Evolutionary conservation across 805 yeast species (phyloP).

Genomic region (Danielozyma ontarioensis): DNA sequence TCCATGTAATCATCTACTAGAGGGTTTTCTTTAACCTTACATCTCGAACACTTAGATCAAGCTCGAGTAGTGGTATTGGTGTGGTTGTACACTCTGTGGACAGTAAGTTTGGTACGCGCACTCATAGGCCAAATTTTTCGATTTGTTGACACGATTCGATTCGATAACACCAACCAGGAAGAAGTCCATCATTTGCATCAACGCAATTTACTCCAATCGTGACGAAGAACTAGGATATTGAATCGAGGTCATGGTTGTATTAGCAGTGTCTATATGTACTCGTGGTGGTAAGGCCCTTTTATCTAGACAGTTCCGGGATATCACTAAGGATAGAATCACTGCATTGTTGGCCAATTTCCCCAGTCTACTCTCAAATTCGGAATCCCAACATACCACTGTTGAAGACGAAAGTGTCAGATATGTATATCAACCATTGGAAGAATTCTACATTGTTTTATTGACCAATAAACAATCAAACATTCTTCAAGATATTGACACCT

Average conservation of each 20-base stretch:
- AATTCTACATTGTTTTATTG: slow-evolving; percentile 81
- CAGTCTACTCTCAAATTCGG: slow-evolving; percentile 60
- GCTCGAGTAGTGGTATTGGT: not conserved
- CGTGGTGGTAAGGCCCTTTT: slow-evolving; percentile 89
- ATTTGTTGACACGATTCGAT: slow-evolving; percentile 10
- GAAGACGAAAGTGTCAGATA: slow-evolving; percentile 91
- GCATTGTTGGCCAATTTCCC: slow-evolving; percentile 85
- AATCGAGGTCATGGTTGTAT: slow-evolving; percentile 54
- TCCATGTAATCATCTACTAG: no score
- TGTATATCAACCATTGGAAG: slow-evolving; percentile 94
- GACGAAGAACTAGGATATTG: not conserved
- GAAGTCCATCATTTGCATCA: not conserved
- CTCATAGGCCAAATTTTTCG: not conserved
- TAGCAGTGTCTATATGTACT: slow-evolving; percentile 93
- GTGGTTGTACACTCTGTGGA: not conserved
- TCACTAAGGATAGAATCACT: slow-evolving; percentile 79
- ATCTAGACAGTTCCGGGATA: slow-evolving; percentile 86
- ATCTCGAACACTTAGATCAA: not conserved
- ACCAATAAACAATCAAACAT: slow-evolving; percentile 90
- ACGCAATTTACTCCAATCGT: not conserved
- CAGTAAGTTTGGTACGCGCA: not conserved
- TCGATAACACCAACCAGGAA: not conserved
- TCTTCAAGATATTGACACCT: slow-evolving; percentile 88
- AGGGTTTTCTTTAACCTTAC: not conserved
- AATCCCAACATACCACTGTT: slow-evolving; percentile 85